phyloP scores from a whole-genome alignment of 345 rosid species.

The Combretum micranthum region DNA sequence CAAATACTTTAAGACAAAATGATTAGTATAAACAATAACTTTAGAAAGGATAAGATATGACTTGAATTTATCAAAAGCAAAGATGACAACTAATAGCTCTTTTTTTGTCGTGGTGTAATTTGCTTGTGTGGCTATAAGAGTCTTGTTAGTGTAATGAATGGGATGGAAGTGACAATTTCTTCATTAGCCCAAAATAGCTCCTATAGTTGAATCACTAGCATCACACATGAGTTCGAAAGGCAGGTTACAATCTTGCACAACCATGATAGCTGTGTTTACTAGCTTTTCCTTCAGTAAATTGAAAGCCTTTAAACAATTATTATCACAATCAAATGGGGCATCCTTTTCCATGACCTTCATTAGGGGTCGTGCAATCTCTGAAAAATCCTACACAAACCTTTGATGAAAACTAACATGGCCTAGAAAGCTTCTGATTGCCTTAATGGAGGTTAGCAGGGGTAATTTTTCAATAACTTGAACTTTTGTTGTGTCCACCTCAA shows the following conservation, averaged over 20 bases:
- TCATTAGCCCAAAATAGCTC: background rate
- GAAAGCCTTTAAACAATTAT: background rate
- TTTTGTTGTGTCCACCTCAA: background rate
- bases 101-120: constrained; percentile 4
- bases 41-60: background rate
- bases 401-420: constrained; percentile 2
- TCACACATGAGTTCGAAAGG: constrained; percentile 1
- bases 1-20: background rate
- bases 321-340: background rate
- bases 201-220: background rate
- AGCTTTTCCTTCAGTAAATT: background rate
- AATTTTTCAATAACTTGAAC: background rate
- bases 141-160: background rate
- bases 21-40: background rate
- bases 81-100: background rate
- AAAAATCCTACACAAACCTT: constrained; percentile 2
- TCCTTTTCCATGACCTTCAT: background rate
- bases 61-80: background rate
- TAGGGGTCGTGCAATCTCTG: background rate
- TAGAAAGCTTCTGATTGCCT: background rate
- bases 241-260: background rate
- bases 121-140: background rate
- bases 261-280: background rate
- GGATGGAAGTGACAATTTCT: background rate
- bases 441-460: background rate